A percentile compares a stretch with the other conserved stretches of the same genome.
phyloP scores from a whole-genome alignment of 2,329 filamentous ascomycete species.

The Periconia digitata region DNA sequence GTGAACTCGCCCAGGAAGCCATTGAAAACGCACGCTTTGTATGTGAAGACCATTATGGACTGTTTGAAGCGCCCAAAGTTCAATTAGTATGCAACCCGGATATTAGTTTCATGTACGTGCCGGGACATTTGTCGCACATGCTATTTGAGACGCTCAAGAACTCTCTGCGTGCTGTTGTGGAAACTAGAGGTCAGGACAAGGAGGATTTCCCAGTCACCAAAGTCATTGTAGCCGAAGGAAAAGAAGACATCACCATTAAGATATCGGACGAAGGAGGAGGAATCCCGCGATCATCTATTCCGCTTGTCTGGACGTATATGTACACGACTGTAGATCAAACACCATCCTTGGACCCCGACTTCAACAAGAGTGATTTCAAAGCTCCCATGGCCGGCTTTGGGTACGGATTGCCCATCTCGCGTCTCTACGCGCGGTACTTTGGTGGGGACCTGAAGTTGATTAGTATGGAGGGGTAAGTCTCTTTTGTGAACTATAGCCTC shows the following conservation, averaged over 20 bases:
- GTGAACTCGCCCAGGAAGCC: slow-evolving; percentile 90
- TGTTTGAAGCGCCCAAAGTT: slow-evolving; percentile 95
- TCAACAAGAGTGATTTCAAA: slow-evolving; percentile 99
- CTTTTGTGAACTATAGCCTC: neutral
- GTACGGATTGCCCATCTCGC: slow-evolving; percentile 93
- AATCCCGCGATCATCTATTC: slow-evolving; percentile 89
- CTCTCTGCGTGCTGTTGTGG: slow-evolving; percentile 92
- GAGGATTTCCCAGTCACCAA: slow-evolving; percentile 96
- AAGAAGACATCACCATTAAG: slow-evolving; percentile 99
- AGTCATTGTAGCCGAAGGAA: slow-evolving; percentile 95
- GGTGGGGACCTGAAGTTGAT: slow-evolving; percentile 96
- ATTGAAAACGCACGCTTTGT: slow-evolving; percentile 99
- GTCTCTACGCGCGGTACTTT: slow-evolving; percentile 95
- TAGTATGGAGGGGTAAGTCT: slow-evolving; percentile 93
- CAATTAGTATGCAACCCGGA: slow-evolving; percentile 94
- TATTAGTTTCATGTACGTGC: slow-evolving; percentile 99
- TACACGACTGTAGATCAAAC: slow-evolving; percentile 98
- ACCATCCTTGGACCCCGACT: slow-evolving; percentile 91
- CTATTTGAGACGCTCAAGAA: slow-evolving; percentile 99
- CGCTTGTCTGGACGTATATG: slow-evolving; percentile 99
- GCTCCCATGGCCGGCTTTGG: slow-evolving; percentile 98
- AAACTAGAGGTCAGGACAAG: slow-evolving; percentile 91
- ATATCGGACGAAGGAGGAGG: slow-evolving; percentile 95
- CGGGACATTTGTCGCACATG: slow-evolving; percentile 98
- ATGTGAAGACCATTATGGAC: slow-evolving; percentile 95